These are phyloP conservation scores for Ceratobasidium sp. DNA, from an alignment of 1,284 basidiomycete species.

Conservation along the genomic window DNA sequence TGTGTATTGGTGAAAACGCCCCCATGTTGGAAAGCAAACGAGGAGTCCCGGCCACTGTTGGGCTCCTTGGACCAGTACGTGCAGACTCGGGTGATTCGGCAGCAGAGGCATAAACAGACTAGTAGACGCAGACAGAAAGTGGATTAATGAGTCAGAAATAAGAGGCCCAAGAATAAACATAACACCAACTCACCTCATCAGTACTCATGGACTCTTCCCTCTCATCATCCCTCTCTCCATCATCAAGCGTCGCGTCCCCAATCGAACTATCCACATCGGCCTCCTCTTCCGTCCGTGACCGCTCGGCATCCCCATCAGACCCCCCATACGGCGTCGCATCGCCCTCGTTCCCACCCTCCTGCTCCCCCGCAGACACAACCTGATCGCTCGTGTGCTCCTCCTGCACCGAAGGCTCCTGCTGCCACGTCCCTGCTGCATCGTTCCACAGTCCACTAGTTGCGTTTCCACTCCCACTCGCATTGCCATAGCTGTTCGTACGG, in stretches of 20 bases:
- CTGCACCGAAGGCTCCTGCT: background rate
- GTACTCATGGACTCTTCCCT: conserved; percentile 18
- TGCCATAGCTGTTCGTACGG: background rate
- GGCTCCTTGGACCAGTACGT: background rate
- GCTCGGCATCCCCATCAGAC: background rate
- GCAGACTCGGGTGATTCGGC: conserved; percentile 18
- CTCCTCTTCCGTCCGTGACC: background rate
- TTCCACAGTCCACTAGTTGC: background rate
- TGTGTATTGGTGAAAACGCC: background rate
- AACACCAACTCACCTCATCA: conserved; percentile 1
- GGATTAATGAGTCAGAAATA: background rate
- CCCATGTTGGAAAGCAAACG: background rate
- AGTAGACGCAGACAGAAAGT: background rate
- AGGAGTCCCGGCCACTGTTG: background rate
- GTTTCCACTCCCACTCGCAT: conserved; percentile 7
- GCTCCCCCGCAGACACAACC: background rate
- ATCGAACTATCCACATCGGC: conserved; percentile 16
- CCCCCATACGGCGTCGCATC: background rate
- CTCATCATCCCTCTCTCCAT: background rate
- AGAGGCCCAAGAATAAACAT: background rate
- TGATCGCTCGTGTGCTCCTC: no score
- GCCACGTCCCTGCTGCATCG: background rate
- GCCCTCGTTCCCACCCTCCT: background rate
- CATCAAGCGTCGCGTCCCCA: conserved; percentile 8
- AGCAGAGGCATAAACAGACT: conserved; percentile 38